These are phyloP conservation scores for Rhizopus arrhizus DNA, from an alignment of 371 early-diverging fungal genomes.

Conservation along the genomic window DNA sequence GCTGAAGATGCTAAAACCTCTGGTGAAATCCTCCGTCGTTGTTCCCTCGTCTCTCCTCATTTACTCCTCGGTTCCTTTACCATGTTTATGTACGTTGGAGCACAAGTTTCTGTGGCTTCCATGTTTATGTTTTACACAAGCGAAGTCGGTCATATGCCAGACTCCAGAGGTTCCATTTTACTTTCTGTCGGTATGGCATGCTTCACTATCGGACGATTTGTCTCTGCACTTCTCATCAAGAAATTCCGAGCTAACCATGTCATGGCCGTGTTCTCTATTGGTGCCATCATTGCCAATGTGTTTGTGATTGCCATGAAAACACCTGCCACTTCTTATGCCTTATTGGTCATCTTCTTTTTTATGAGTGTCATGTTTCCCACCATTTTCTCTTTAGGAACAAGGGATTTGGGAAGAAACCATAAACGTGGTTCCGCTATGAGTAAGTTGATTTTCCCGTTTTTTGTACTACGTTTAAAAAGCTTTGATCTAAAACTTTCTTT, in stretches of 20 bases:
- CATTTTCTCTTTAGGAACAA: conserved; percentile 49
- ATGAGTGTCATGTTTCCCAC: conserved; percentile 53
- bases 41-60: conserved; percentile 45
- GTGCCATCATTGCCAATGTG: conserved; percentile 35
- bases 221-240: conserved; percentile 39
- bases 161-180: conserved; percentile 31
- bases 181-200: conserved; percentile 43
- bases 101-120: conserved; percentile 48
- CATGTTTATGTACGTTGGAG: conserved; percentile 50
- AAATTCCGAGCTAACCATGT: conserved; percentile 36
- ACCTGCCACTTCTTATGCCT: conserved; percentile 33
- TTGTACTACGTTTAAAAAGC: not conserved
- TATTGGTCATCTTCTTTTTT: conserved; percentile 47
- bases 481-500: not conserved
- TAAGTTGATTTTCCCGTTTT: conserved; percentile 23
- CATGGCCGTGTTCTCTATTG: conserved; percentile 34
- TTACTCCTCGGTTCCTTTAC: conserved; percentile 42
- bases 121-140: conserved; percentile 47
- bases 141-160: conserved; percentile 38
- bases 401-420: conserved; percentile 48
- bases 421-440: conserved; percentile 46
- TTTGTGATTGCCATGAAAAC: conserved; percentile 40
- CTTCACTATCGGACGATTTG: conserved; percentile 53
- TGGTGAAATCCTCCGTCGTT: conserved; percentile 87
- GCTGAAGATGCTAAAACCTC: conserved; percentile 88